Evolutionary conservation across 139 green algal species (phyloP), one percentile per base, ranked within the genome.

Genomic region (Asterochloris erici): DNA sequence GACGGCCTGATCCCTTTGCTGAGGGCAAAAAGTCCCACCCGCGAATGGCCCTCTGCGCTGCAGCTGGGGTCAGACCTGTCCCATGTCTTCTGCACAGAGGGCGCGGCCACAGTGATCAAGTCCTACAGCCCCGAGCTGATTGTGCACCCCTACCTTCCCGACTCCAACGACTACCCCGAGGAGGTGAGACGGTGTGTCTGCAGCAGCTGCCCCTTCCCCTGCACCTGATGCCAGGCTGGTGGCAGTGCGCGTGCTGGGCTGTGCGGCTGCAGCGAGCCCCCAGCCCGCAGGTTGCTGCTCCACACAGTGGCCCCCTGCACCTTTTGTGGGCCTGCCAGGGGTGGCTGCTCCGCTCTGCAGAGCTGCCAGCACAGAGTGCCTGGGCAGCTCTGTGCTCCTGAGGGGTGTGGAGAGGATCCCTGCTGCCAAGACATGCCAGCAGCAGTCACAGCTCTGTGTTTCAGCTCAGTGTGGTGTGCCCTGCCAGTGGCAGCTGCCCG

Each of bases 71-170:
- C 92, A 14, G 96, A 99, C 85, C 81, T 99, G 62, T 89, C 91
- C 0, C 94, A 99, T 84, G 93, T 98, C 17, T 99, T 99, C 84
- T 97, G 93, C 83, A 93, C 92, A 12, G 63, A 87, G 23, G 87
- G 82, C 11, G 96, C 96, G 9, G 94, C 94, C 1, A 84, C 90
- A 11, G 90, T 96, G 29, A 99, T 99, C 87, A 98, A 99, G 85
- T 71, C 63, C 29, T 99, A 99, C 92, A 94, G 85, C 77, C 96
- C 96, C 9, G 96, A 99, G 84, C 90, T 99, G 15, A 98, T 99
- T 15, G 96, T 99, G 68, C 91, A 98, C 78, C 96, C 96, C 21
- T 96, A 92, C 85, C 89, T 97, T 38, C 83, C 84, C 76, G 92
- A 95, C 27, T 83, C 73, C 71, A 63, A 81, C 60, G 78, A 84